Evolutionary conservation across 306 rosid species (phyloP), one percentile per base, ranked within the genome.

Genomic region (Mimosa pudica): DNA sequence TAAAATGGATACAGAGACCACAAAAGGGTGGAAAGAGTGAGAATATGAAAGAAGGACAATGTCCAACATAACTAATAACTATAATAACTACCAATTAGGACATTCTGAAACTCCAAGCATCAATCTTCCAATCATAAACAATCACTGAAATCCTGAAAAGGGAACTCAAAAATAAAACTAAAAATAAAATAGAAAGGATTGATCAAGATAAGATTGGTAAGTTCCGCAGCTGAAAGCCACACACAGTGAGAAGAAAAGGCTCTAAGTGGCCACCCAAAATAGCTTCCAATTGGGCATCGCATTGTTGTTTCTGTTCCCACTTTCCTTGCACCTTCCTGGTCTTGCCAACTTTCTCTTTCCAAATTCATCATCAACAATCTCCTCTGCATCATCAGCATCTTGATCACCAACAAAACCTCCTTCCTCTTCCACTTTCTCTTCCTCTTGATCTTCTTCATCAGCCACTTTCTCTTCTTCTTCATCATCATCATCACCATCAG

Each of bases 271-370:
- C 83, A 83, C 84, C 82, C 70, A 90, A 62, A 82, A 86, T 73
- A 85, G 85, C 86, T 82, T 70, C 89, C 88, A 88, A n/a, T 77
- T 83, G 58, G 65, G 66, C 74, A 83, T 58, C 24, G 42, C 79
- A 66, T 81, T 70, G 67, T 83, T 70, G 52, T 81, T 80, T 46
- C 89, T 85, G 58, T 79, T 70, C 72, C 90, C 89, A 76, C 86
- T 80, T 85, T 91, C 94, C 52, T 84, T 93, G 83, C 98, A 91
- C 81, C 93, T 81, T 24, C 90, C 84, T 61, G 84, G 89, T 76
- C 85, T 81, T 0, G 77, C 82, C 13, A 87, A 74, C 82, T 85
- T 86, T 30, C 24, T 84, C 52, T 75, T 79, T 65, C 80, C 94
- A 73, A 70, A 71, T 74, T 81, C 87, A 52, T 76, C 88, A 46